Evolutionary conservation across 176 grass and related monocot genomes (phyloP).

Genomic region (Metroxylon sagu): DNA sequence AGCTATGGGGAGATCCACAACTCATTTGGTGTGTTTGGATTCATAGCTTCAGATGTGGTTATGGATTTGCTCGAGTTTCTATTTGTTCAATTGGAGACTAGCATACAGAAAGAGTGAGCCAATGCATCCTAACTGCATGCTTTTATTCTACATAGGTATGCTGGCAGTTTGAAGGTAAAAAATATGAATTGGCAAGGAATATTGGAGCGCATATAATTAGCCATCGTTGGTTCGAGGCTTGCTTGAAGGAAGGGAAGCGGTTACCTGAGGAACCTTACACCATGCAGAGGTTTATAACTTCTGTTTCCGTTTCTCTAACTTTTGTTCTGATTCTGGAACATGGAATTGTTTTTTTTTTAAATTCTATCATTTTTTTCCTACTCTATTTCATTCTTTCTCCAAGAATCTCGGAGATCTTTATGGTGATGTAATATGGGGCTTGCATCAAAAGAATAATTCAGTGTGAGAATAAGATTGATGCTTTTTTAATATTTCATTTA

Average conservation of each 20-base stretch:
- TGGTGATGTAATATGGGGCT: too few relatives aligned
- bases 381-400: constrained; percentile 9
- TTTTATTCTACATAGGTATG: constrained; percentile 48
- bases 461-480: too few relatives aligned
- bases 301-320: neutral
- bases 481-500: too few relatives aligned
- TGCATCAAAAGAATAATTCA: too few relatives aligned
- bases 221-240: constrained; percentile 72
- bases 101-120: too few relatives aligned
- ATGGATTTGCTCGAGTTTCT: too few relatives aligned
- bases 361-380: constrained; percentile 12
- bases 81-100: too few relatives aligned
- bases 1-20: constrained; percentile 66
- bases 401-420: too few relatives aligned
- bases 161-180: constrained; percentile 81
- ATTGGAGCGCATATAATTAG: constrained; percentile 42
- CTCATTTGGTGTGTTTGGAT: constrained; percentile 53
- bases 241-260: constrained; percentile 51
- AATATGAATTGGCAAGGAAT: constrained; percentile 57
- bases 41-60: too few relatives aligned
- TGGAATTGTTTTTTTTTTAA: too few relatives aligned
- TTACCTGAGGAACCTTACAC: constrained; percentile 66
- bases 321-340: too few relatives aligned
- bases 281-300: constrained; percentile 40
- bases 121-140: too few relatives aligned